phyloP scores from a whole-genome alignment of 345 rosid genomes.

The Salix arbutifolia region DNA sequence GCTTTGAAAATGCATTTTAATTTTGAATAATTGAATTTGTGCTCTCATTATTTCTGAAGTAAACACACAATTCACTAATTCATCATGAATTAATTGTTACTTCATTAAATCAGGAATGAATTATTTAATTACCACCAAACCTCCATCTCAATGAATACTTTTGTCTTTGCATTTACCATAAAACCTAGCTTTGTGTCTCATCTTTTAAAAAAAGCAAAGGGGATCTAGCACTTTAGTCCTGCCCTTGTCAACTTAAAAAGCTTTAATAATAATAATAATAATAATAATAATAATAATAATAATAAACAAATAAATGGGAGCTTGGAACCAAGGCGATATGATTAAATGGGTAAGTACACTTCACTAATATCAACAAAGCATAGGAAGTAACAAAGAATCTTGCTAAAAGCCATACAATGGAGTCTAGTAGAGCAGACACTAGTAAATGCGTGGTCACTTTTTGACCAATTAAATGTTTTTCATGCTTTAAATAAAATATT shows the following conservation, averaged over 20 bases:
- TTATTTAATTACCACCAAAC: no score
- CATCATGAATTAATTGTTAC: no score
- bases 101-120: no score
- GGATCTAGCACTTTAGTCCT: neutral
- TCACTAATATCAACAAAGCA: slow-evolving; percentile 62
- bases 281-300: neutral
- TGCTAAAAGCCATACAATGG: slow-evolving; percentile 71
- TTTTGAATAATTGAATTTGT: no score
- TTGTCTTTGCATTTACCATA: neutral
- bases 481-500: slow-evolving; percentile 6
- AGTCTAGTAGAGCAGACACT: slow-evolving; percentile 71
- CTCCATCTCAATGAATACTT: no score
- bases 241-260: neutral
- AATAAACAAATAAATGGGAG: neutral
- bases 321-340: slow-evolving; percentile 7
- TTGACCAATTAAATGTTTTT: slow-evolving; percentile 43
- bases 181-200: neutral
- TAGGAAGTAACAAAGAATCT: slow-evolving; percentile 70
- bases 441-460: slow-evolving; percentile 56
- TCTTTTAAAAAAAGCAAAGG: neutral
- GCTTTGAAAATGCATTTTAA: no score
- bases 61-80: no score
- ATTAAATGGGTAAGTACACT: slow-evolving; percentile 42
- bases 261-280: neutral
- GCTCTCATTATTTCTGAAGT: no score